Evolutionary conservation across 805 yeast species (phyloP).

Genomic region (Huiozyma sinensis): DNA sequence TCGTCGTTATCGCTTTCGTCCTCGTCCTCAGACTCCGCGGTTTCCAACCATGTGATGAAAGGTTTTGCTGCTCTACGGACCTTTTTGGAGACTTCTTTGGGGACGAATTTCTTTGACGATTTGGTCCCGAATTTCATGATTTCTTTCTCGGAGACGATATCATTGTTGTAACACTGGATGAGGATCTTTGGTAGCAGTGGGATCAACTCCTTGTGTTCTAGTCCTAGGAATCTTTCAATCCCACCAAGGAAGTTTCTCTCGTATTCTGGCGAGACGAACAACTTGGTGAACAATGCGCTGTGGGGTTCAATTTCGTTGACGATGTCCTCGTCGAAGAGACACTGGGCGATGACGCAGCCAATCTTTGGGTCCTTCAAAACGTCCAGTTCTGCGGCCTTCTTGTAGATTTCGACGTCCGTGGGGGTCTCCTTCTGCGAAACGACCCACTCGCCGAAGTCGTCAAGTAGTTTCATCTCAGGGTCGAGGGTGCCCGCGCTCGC

Average conservation of each 20-base stretch:
- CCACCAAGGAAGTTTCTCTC: slow-evolving; percentile 94
- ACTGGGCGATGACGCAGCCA: slow-evolving; percentile 86
- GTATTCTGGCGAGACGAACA: slow-evolving; percentile 47
- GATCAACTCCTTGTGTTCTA: slow-evolving; percentile 63
- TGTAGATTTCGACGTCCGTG: slow-evolving; percentile 82
- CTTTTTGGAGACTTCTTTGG: slow-evolving; percentile 84
- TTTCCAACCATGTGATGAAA: slow-evolving; percentile 86
- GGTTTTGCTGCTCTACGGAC: slow-evolving; percentile 95
- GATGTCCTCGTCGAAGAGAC: slow-evolving; percentile 70
- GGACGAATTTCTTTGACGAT: slow-evolving; percentile 85
- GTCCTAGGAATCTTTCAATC: slow-evolving; percentile 82
- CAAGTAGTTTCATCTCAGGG: slow-evolving; percentile 41
- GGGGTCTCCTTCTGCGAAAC: slow-evolving; percentile 46
- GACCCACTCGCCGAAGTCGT: slow-evolving; percentile 86
- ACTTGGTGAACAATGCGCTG: slow-evolving; percentile 71
- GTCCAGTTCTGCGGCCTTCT: slow-evolving; percentile 73
- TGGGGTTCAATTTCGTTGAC: slow-evolving; percentile 64
- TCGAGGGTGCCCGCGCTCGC: slow-evolving; percentile 37
- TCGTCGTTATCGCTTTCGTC: slow-evolving; percentile 12
- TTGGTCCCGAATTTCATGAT: slow-evolving; percentile 76
- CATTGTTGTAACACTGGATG: slow-evolving; percentile 71
- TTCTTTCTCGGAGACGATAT: slow-evolving; percentile 74
- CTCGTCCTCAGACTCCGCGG: slow-evolving; percentile 74
- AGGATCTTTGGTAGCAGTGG: slow-evolving; percentile 71
- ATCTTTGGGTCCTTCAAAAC: slow-evolving; percentile 64